Evolutionary conservation across 2,329 filamentous ascomycete species (phyloP), one percentile per base, ranked within the genome.

Genomic region (Calonectria honghensis): DNA sequence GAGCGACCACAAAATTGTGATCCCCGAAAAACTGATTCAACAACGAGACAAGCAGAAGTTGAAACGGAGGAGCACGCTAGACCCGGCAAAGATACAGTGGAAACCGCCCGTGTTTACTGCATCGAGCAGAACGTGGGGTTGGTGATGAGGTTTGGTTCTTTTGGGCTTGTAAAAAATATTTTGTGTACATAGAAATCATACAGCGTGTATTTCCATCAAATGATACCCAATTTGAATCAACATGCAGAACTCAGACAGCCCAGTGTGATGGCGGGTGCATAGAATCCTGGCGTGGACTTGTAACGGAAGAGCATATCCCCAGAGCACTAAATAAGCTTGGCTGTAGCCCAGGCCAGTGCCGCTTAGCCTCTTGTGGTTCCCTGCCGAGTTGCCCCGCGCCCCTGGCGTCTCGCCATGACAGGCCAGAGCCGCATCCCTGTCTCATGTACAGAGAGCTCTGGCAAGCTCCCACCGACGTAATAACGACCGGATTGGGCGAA

Each of bases 41-140:
- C 92, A 95, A 81, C 90, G 94, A 77, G 94, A 96, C 79, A 97
- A 95, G 86, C 92, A 94, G 78, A 96, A 94, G 85, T 83, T 91
- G 68, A 98, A 97, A 85, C 92, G 93, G 73, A 93, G 93, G 84
- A 90, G 94, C 70, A 86, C 90, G 57, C 96, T 99, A 77, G 94
- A 98, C 75, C 90, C 96, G 0, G 90, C 92, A 27, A 91, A 91
- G 80, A 92, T 99, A 72, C 94, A 96, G 81, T 99, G 97, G 97
- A 98, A 98, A 85, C 96, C 97, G 14, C 97, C 97, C 0, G 94
- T 98, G 0, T 98, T 98, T 82, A 96, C 94, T 32, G 96, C 96
- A 1, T 95, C 94, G 18, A 95, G 92, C 79, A 91, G 96, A 80
- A 98, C 96, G 16, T 98, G 97, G 97, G 97, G 96, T 75, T 98